Evolutionary conservation across 1,139 yeast genomes (phyloP), one percentile per base, ranked within the genome.

Genomic region (Pichia cactophila): DNA sequence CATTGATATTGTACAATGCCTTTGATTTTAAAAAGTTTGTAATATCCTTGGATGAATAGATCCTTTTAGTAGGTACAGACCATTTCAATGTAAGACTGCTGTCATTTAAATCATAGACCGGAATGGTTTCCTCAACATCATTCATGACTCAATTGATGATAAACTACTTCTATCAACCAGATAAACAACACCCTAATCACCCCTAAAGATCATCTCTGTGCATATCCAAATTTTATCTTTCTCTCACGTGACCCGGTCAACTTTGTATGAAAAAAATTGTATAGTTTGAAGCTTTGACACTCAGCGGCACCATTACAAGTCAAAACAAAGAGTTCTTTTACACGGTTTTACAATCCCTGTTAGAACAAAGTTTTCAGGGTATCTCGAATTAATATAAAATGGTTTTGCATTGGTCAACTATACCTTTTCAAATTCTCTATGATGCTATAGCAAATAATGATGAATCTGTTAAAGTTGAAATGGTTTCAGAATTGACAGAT

Each of bases 321-420:
- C 31, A 28, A 28, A 8, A 28, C 11, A 8, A 28, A 28, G 10
- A 7, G 9, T 28, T 11, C 11, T 28, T 28, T 28, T 11, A 28
- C 31, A 28, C 31, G 2, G 9, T 28, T 28, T 28, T 11, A 28
- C 10, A 6, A 28, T 9, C 11, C 31, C 11, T 28, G 11, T 28
- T 11, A 4, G 12, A 31, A 31, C 16, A 31, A 3, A 3, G 6
- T 14, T 14, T 12, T 12, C 4, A 12, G 4, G 11, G 4, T 31
- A 31, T 12, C 10, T 14, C 6, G 11, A 31, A 12, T 5, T 11
- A 31, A 3, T 3, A 12, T 9, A 29, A n/a, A 14, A 62, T 62
- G 65, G 41, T 51, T 14, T 43, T 45, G 23, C 63, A 61, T 44
- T 69, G 73, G 72, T 59, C 69, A 1, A 57, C 68, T 0, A 50